Conservation (phyloP, 768 basidiomycete genomes). For the Trametes elegans region DNA sequence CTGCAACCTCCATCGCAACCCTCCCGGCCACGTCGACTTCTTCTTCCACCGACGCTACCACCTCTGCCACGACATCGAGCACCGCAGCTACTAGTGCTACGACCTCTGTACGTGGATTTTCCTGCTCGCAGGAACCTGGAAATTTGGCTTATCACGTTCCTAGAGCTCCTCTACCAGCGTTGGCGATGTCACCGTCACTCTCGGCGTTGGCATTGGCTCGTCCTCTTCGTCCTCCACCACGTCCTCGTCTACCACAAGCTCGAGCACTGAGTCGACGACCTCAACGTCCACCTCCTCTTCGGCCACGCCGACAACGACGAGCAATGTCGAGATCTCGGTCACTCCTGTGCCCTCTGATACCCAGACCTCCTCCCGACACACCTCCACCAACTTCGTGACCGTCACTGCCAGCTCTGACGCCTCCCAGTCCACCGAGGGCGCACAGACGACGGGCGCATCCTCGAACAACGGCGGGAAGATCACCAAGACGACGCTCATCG, state of each 20-base stretch:
- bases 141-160: too few relatives aligned
- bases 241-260: conserved; percentile 5
- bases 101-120: neutral
- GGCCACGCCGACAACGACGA: conserved; percentile 1
- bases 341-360: conserved; percentile 13
- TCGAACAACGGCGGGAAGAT: conserved; percentile 37
- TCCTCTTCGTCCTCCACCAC: conserved; percentile 16
- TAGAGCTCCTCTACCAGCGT: neutral
- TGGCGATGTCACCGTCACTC: too few relatives aligned
- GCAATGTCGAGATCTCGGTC: neutral
- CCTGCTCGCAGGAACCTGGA: too few relatives aligned
- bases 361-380: conserved; percentile 7
- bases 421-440: conserved; percentile 24
- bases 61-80: neutral
- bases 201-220: too few relatives aligned
- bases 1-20: neutral
- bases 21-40: neutral
- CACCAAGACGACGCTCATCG: conserved; percentile 47
- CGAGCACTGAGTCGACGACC: conserved; percentile 1
- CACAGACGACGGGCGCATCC: conserved; percentile 16
- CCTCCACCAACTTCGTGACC: conserved; percentile 14
- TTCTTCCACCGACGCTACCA: neutral
- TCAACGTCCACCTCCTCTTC: neutral
- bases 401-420: conserved; percentile 25
- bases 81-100: neutral